phyloP scores from a whole-genome alignment of 164 flowering plant species.

The Vitis rupestris region DNA sequence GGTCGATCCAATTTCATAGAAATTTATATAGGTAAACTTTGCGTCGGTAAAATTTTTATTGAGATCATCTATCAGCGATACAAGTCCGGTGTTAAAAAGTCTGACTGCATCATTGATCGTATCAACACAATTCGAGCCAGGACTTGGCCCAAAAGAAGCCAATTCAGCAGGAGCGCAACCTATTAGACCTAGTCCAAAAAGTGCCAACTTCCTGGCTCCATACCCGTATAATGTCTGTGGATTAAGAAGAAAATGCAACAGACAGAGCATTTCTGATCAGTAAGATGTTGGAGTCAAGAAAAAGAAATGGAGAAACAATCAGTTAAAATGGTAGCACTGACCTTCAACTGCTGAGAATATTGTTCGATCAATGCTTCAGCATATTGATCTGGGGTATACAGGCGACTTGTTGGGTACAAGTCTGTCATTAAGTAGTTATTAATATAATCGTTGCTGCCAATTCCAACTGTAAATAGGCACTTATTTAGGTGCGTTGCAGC shows the following conservation, averaged over 20 bases:
- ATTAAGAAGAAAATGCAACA: background rate
- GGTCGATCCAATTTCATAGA: background rate
- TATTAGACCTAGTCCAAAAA: slow-evolving; percentile 19
- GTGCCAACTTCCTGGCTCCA: slow-evolving; percentile 38
- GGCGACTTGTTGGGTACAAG: slow-evolving; percentile 17
- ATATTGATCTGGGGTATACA: slow-evolving; percentile 17
- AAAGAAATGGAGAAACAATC: too few relatives aligned
- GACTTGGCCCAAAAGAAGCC: background rate
- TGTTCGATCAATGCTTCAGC: slow-evolving; percentile 20
- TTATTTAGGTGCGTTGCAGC: slow-evolving; percentile 12
- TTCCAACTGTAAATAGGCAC: slow-evolving; percentile 27
- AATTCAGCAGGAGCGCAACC: slow-evolving; percentile 27
- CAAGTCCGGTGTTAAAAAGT: slow-evolving; percentile 12
- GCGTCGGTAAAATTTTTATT: slow-evolving; percentile 2
- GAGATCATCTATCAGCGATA: slow-evolving; percentile 9
- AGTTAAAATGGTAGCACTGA: background rate
- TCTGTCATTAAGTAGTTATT: slow-evolving; percentile 36
- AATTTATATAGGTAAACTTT: slow-evolving; percentile 19
- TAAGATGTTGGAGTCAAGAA: too few relatives aligned
- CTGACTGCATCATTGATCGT: slow-evolving; percentile 14
- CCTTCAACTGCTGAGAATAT: slow-evolving; percentile 24
- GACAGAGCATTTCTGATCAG: too few relatives aligned
- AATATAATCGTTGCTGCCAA: slow-evolving; percentile 41
- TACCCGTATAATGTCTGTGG: slow-evolving; percentile 21
- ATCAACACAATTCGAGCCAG: slow-evolving; percentile 6